Percentiles rank a stretch among this genome's conserved stretches.
These are phyloP conservation scores for Rhizopus arrhizus DNA, from an alignment of 371 early-diverging fungal genomes.

Conservation along the genomic window DNA sequence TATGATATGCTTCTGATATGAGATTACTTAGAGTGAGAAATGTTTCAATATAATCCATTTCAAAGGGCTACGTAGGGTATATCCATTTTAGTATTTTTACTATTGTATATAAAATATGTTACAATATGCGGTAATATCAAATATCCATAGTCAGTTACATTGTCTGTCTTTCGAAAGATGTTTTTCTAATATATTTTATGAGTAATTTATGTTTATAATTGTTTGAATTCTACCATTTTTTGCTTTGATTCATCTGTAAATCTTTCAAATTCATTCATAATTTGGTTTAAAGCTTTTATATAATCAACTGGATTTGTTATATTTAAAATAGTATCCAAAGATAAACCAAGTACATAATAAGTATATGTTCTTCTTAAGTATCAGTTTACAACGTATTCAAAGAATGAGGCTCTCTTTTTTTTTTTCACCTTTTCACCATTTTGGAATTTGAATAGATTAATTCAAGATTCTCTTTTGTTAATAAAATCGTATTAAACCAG, in stretches of 20 bases:
- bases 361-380: conserved; percentile 43
- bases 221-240: conserved; percentile 47
- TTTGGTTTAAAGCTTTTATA: conserved; percentile 61
- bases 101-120: conserved; percentile 17
- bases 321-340: conserved; percentile 64
- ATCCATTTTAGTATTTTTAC: neutral
- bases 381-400: no score
- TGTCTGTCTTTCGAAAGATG: conserved; percentile 57
- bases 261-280: conserved; percentile 62
- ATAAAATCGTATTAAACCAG: conserved; percentile 64
- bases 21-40: conserved; percentile 56
- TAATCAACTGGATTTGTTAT: conserved; percentile 67
- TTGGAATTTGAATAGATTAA: conserved; percentile 41
- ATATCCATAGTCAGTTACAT: conserved; percentile 49
- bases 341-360: conserved; percentile 66
- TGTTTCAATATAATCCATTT: conserved; percentile 60
- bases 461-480: conserved; percentile 54
- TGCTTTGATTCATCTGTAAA: conserved; percentile 55
- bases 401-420: conserved; percentile 8
- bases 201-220: neutral
- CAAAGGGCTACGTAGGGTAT: conserved; percentile 47
- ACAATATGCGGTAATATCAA: conserved; percentile 53
- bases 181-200: conserved; percentile 42
- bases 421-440: conserved; percentile 44
- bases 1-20: conserved; percentile 51